These are phyloP conservation scores for Xylariales sp. DNA, from an alignment of 2,329 filamentous ascomycete genomes.

Conservation along the genomic window DNA sequence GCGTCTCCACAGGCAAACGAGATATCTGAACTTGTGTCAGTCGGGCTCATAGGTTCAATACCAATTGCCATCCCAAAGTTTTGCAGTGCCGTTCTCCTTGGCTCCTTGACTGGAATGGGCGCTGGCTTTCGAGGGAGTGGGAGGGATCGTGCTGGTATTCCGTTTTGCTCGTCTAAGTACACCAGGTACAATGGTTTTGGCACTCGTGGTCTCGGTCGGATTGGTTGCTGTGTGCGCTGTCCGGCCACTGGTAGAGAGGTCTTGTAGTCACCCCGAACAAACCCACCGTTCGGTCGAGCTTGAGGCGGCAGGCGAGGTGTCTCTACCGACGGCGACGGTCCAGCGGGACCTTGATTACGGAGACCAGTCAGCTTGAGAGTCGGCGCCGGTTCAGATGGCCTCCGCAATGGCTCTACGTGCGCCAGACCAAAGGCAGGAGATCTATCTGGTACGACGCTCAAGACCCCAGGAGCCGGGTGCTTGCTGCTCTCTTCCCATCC, in stretches of 20 bases:
- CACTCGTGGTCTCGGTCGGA: not conserved
- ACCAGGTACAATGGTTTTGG: not conserved
- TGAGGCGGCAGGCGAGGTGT: no score
- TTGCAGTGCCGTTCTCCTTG: not conserved
- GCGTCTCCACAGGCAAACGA: conserved; percentile 10
- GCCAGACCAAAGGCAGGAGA: not conserved
- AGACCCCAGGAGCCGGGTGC: not conserved
- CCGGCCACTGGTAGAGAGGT: not conserved
- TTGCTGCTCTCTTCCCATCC: not conserved
- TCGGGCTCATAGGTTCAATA: not conserved
- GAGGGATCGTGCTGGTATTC: not conserved
- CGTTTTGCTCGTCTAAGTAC: not conserved
- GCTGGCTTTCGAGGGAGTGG: not conserved
- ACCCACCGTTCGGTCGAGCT: not conserved
- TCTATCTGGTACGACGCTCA: not conserved
- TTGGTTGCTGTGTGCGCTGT: not conserved
- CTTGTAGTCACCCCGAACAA: not conserved
- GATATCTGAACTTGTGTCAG: conserved; percentile 3
- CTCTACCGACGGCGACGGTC: not conserved
- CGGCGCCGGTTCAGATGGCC: not conserved
- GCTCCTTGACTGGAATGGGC: not conserved
- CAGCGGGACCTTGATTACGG: not conserved
- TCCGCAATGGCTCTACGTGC: not conserved
- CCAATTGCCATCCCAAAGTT: not conserved
- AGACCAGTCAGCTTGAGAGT: not conserved